Evolutionary conservation across 2,329 filamentous ascomycete species (phyloP).

Genomic region (Lachnellula hyalina): DNA sequence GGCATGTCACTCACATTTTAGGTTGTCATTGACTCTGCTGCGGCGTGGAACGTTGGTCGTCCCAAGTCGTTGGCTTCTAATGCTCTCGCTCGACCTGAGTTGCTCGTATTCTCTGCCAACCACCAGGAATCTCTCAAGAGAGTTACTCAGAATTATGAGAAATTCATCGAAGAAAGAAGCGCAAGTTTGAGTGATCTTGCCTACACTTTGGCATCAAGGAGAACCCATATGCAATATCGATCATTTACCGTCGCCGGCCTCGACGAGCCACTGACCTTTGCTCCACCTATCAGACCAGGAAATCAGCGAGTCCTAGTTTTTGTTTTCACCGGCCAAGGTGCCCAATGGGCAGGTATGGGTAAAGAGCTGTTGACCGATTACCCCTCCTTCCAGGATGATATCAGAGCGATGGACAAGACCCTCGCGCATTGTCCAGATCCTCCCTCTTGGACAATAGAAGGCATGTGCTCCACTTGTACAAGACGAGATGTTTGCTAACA

Average conservation of each 20-base stretch:
- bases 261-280: neutral
- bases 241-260: neutral
- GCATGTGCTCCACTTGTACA: neutral
- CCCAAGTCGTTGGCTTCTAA: neutral
- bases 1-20: neutral
- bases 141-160: neutral
- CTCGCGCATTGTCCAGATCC: neutral
- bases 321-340: conserved; percentile 26
- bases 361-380: conserved; percentile 9
- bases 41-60: neutral
- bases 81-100: neutral
- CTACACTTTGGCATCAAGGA: conserved; percentile 4
- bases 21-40: conserved; percentile 10
- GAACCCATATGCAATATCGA: conserved; percentile 1
- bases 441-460: conserved; percentile 10
- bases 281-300: neutral
- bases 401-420: conserved; percentile 1
- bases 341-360: conserved; percentile 20
- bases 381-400: neutral
- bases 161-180: neutral
- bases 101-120: conserved; percentile 10
- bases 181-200: conserved; percentile 2
- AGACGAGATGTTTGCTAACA: neutral
- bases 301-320: conserved; percentile 2
- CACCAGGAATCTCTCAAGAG: conserved; percentile 3